Base-by-base conservation (phyloP, 192 early-diverging fungal genomes). In the Entomortierella beljakovae region DNA sequence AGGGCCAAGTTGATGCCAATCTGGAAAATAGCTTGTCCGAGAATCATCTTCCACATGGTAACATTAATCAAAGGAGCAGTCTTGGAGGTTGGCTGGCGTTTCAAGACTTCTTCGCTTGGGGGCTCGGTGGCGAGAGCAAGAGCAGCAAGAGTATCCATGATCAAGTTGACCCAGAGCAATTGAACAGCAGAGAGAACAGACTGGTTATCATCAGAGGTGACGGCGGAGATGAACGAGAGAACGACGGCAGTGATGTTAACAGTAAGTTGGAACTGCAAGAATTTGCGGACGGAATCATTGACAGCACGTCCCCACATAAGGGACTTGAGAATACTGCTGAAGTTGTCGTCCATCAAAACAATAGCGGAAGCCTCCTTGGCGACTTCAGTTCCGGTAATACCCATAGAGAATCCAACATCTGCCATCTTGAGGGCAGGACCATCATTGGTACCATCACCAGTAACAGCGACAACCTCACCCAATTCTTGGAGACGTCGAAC, bases 391-490 rank as follows among this genome's bases (percentile, higher is more conserved):
- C 96, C 94, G 43, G 92, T 85, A 71, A 96, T 93, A 51, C 96
- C 96, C 96, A 96, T 97, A 55, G 90, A 90, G 83, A 97, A 96
- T 31, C 96, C 96, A 73, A 97, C 91, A 82, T 97, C 94, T 7
- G 95, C 93, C 74, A 90, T 81, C 83, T 94, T 94, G 28, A 97
- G 87, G 23, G 95, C 94, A 1, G 95, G 96, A 6, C 92, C 90
- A 73, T 94, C 93, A 81, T 94, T 94, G 54, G 93, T 94, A 61
- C 94, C 94, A 74, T 95, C 94, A 60, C 94, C 94, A n/a, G 93
- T 93, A 82, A 95, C 90, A 33, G 87, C 90, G 37, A 93, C 90
- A 13, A 91, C 87, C 82, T 94, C 90, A 32, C 82, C 86, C 40
- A 85, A 70, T 68, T 90, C 85, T 81, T 92, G 89, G 33, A 97